phyloP scores from a whole-genome alignment of 176 grass and related monocot species.

The Echinochloa phyllopogon region DNA sequence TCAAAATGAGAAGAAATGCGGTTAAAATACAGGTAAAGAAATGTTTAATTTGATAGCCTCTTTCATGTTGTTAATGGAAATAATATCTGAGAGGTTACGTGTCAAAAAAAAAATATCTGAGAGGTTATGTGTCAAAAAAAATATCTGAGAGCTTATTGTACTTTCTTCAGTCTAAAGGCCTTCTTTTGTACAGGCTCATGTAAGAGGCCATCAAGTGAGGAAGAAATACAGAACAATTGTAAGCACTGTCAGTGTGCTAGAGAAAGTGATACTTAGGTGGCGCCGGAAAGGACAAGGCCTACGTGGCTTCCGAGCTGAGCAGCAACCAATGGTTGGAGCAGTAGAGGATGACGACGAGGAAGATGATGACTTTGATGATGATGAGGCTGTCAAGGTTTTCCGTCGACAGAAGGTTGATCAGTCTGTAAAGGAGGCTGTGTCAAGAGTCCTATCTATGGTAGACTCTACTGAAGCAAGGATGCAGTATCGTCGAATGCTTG shows the following conservation, averaged over 20 bases:
- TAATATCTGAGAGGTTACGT: neutral
- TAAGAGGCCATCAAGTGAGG: slow-evolving; percentile 96
- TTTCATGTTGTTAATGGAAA: slow-evolving; percentile 23
- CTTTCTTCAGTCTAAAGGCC: slow-evolving; percentile 11
- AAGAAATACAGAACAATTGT: slow-evolving; percentile 82
- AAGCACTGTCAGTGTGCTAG: slow-evolving; percentile 86
- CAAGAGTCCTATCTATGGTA: slow-evolving; percentile 89
- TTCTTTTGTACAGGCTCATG: slow-evolving; percentile 68
- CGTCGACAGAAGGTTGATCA: slow-evolving; percentile 90
- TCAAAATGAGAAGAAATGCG: slow-evolving; percentile 79
- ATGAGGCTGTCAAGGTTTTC: slow-evolving; percentile 80
- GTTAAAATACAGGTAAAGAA: slow-evolving; percentile 91
- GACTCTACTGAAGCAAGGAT: slow-evolving; percentile 81
- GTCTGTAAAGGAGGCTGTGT: slow-evolving; percentile 76
- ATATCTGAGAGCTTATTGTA: slow-evolving; percentile 22
- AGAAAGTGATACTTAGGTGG: slow-evolving; percentile 97
- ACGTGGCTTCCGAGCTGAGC: slow-evolving; percentile 79
- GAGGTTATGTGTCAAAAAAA: too few relatives aligned
- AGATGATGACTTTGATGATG: slow-evolving; percentile 65
- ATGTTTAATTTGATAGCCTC: slow-evolving; percentile 34
- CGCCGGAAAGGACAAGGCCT: slow-evolving; percentile 83
- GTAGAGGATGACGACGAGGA: slow-evolving; percentile 54
- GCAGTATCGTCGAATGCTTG: slow-evolving; percentile 94
- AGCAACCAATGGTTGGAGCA: slow-evolving; percentile 50
- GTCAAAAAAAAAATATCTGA: too few relatives aligned